These are phyloP conservation scores for Otatea glauca DNA, from an alignment of 176 grass and related monocot species.

Conservation along the genomic window DNA sequence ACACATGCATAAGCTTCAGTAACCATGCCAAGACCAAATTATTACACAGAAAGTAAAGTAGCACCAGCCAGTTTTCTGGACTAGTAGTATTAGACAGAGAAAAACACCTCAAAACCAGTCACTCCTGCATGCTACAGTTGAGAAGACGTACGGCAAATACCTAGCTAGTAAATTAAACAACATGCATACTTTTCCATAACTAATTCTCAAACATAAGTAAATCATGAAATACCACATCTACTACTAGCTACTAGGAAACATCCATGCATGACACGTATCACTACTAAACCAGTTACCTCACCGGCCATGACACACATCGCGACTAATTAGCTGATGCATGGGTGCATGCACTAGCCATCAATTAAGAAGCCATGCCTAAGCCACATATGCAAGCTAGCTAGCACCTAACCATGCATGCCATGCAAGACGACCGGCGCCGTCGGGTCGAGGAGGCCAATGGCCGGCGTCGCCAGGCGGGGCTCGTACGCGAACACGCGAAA, in stretches of 20 bases:
- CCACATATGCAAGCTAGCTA: not conserved
- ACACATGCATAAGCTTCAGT: not conserved
- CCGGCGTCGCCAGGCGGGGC: slow-evolving; percentile 85
- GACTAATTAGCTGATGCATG: not conserved
- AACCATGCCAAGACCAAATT: slow-evolving; percentile 3
- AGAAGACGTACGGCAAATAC: not conserved
- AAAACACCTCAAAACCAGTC: not conserved
- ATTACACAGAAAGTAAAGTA: not conserved
- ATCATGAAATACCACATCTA: slow-evolving; percentile 1
- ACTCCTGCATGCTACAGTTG: not conserved
- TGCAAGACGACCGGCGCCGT: slow-evolving; percentile 56
- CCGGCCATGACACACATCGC: not conserved
- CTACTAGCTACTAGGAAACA: not conserved
- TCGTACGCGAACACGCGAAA: slow-evolving; percentile 75
- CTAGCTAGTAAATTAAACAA: not conserved
- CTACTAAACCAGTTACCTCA: not conserved
- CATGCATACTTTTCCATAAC: not conserved
- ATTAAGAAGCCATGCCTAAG: not conserved
- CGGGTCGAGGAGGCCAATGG: slow-evolving; percentile 82
- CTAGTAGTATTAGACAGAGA: not conserved
- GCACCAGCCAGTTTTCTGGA: not conserved
- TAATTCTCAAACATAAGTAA: not conserved
- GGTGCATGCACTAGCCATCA: not conserved
- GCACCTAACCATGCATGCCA: slow-evolving; percentile 51
- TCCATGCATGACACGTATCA: not conserved